Percentiles rank a stretch among this genome's conserved stretches.
These are phyloP conservation scores for Hypericum androsaemum DNA, from an alignment of 345 rosid genomes.

Conservation along the genomic window DNA sequence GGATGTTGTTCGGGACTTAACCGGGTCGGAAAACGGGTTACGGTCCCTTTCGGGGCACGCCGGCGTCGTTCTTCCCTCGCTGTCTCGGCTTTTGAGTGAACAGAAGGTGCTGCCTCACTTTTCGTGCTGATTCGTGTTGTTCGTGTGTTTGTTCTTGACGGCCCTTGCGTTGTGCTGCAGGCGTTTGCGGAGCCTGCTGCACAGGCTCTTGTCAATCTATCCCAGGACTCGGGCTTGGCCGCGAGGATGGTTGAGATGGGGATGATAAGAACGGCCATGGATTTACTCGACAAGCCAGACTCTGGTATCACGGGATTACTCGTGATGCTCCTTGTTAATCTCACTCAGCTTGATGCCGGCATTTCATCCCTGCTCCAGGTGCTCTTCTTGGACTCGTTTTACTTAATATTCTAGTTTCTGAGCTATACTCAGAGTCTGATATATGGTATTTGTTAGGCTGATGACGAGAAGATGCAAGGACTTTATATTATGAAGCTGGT, in stretches of 20 bases:
- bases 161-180: conserved; percentile 25
- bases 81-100: conserved; percentile 50
- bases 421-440: background rate
- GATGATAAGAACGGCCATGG: conserved; percentile 53
- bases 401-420: background rate
- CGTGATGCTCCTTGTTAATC: conserved; percentile 89
- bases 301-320: conserved; percentile 43
- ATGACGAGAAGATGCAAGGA: conserved; percentile 68
- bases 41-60: conserved; percentile 52
- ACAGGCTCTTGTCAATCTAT: conserved; percentile 81
- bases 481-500: conserved; percentile 75
- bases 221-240: conserved; percentile 57
- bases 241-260: conserved; percentile 59
- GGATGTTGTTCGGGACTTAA: conserved; percentile 67
- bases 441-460: conserved; percentile 36
- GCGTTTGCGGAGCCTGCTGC: conserved; percentile 85
- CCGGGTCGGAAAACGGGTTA: conserved; percentile 78
- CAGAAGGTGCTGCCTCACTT: conserved; percentile 41
- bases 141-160: background rate
- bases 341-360: conserved; percentile 71
- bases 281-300: conserved; percentile 59
- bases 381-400: conserved; percentile 4
- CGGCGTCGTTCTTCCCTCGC: conserved; percentile 39
- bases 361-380: conserved; percentile 87
- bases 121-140: background rate